Evolutionary conservation across 352 stramenopile genomes (phyloP).

Genomic region (Thraustochytrium striatum): DNA sequence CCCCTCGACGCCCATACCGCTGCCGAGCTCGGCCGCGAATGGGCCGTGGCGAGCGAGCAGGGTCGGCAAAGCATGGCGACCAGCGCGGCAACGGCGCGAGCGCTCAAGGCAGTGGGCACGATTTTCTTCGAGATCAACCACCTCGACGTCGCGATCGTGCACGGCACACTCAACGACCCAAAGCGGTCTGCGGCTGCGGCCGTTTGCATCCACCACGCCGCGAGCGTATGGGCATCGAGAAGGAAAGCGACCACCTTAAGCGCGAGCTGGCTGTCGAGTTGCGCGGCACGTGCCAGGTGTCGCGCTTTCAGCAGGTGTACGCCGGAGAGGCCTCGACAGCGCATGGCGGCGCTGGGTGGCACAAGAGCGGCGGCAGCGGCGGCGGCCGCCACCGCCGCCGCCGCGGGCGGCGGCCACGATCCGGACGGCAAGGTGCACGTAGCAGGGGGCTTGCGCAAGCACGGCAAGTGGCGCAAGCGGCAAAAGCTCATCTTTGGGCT

Average conservation of each 20-base stretch:
- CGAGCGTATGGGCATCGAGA: slow-evolving; percentile 15
- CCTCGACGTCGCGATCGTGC: slow-evolving; percentile 31
- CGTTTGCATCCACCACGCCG: background rate
- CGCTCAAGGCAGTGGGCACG: slow-evolving; percentile 27
- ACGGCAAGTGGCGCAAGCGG: background rate
- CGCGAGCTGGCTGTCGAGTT: slow-evolving; percentile 39
- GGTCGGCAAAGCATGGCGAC: too few species aligned
- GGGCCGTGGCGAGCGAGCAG: too few species aligned
- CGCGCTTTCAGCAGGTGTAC: slow-evolving; percentile 34
- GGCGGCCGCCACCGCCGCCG: too few species aligned
- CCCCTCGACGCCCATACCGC: too few species aligned
- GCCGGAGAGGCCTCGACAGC: background rate
- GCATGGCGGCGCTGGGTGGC: background rate
- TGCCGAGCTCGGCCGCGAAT: too few species aligned
- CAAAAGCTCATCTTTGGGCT: slow-evolving; percentile 23
- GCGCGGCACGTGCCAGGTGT: slow-evolving; percentile 11
- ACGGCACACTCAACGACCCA: slow-evolving; percentile 24
- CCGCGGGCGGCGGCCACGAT: too few species aligned
- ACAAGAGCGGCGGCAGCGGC: background rate
- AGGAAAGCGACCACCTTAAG: background rate
- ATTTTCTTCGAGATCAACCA: slow-evolving; percentile 39
- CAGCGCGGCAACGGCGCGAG: background rate
- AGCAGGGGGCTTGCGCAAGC: background rate
- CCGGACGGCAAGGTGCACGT: too few species aligned
- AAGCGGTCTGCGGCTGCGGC: slow-evolving; percentile 34